Base-by-base conservation (phyloP, 352 stramenopile genomes). In the Phytophthora chlamydospora region DNA sequence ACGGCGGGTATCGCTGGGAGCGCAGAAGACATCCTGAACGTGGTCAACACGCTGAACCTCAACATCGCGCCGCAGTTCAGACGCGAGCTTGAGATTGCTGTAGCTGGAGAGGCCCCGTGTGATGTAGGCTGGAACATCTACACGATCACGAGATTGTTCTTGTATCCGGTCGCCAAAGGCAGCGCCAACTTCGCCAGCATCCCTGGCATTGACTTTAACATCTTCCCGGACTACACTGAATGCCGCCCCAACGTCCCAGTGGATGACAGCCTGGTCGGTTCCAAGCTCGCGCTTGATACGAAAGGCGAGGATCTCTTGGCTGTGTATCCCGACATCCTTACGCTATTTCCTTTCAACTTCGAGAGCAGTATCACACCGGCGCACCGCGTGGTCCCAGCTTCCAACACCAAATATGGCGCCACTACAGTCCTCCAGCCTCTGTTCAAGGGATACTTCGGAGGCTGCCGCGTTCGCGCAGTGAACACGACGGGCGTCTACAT, bases 271-370 rank as follows among this genome's bases (percentile, higher is more conserved):
- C 17, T 68, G 3, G 34, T 68, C 7, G 58, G 58, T 8, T 59
- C 58, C 11, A 69, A 69, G 27, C 59, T 73, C 19, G 58, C 44
- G 14, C 32, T 73, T 0, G 47, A 33, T 19, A 66, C 65, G 4
- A 56, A 58, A 7, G 65, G 65, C 2, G 45, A 58, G 24, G 59
- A 73, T 13, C 53, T 29, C 0, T 42, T 71, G 17, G 62, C 40
- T 9, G 44, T 59, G 1, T 32, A 59, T 9, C 62, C 62, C 1
- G 49, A 71, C 4, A 55, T 71, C 3, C 40, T 74, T 6, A 68
- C 44, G 12, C 21, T 74, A 12, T 74, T 74, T 16, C 66, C 66
- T 12, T 67, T 54, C 54, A 74, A 74, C 45, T 74, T 74, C n/a
- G 19, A 63, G 3, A 71, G 60, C 51, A 67, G 49, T 12, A 57